Conservation (phyloP, 2,329 filamentous ascomycete species). For the Botryosphaeria dothidea region DNA sequence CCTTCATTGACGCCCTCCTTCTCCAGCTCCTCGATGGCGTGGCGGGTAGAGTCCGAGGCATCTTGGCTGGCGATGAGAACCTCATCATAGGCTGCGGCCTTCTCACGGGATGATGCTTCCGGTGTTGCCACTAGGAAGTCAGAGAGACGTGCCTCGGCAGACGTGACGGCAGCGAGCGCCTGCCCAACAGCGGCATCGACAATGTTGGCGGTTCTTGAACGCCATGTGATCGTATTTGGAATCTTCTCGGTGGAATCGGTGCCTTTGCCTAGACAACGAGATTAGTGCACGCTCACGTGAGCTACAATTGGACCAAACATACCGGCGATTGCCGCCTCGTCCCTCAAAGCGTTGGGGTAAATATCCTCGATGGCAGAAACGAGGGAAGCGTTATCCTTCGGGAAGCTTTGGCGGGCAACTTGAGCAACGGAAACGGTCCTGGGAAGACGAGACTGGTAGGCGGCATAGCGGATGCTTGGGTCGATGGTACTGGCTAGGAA, state of each 20-base stretch:
- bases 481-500: slow-evolving; percentile 84
- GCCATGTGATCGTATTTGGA: slow-evolving; percentile 80
- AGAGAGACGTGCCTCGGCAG: slow-evolving; percentile 55
- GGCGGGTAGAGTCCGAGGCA: slow-evolving; percentile 88
- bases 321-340: slow-evolving; percentile 52
- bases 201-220: slow-evolving; percentile 79
- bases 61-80: slow-evolving; percentile 90
- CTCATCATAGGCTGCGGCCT: slow-evolving; percentile 85
- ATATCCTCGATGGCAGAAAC: slow-evolving; percentile 69
- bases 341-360: slow-evolving; percentile 54
- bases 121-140: slow-evolving; percentile 46
- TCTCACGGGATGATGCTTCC: slow-evolving; percentile 59
- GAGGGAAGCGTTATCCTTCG: slow-evolving; percentile 62
- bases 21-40: slow-evolving; percentile 85
- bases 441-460: slow-evolving; percentile 86
- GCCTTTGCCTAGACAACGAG: slow-evolving; percentile 20
- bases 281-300: not conserved
- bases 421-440: slow-evolving; percentile 78
- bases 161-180: slow-evolving; percentile 70
- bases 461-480: slow-evolving; percentile 89
- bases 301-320: slow-evolving; percentile 28
- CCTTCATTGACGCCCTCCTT: slow-evolving; percentile 81
- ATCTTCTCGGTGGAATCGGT: slow-evolving; percentile 49
- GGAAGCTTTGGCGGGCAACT: slow-evolving; percentile 79
- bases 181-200: slow-evolving; percentile 91